phyloP scores from a whole-genome alignment of 768 basidiomycete genomes.

The Coprinellus micaceus region DNA sequence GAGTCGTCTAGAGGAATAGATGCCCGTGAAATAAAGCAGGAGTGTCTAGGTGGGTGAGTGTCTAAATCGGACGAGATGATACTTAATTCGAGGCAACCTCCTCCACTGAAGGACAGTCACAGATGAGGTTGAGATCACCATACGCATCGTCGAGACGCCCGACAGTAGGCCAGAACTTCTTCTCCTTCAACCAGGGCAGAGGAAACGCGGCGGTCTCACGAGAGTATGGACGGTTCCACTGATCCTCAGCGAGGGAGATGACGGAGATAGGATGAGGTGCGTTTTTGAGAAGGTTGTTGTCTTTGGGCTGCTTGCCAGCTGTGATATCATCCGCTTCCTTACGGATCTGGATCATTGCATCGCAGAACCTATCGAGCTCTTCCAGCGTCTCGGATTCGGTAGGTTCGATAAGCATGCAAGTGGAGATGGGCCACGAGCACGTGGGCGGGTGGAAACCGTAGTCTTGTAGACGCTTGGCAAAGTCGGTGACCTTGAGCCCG shows the following conservation, averaged over 20 bases:
- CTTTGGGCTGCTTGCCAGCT: constrained; percentile 81
- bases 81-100: constrained; percentile 45
- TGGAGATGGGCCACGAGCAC: constrained; percentile 96
- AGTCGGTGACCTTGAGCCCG: constrained; percentile 90
- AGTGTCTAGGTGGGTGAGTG: constrained; percentile 11
- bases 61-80: constrained; percentile 20
- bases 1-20: constrained; percentile 51
- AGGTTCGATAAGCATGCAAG: constrained; percentile 96
- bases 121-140: constrained; percentile 89
- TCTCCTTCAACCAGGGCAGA: constrained; percentile 72
- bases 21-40: constrained; percentile 27
- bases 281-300: constrained; percentile 90
- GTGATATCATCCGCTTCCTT: constrained; percentile 87
- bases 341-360: constrained; percentile 97
- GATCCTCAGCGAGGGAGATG: constrained; percentile 63
- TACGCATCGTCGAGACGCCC: constrained; percentile 92
- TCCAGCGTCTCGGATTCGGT: constrained; percentile 94
- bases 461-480: constrained; percentile 95
- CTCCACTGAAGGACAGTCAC: constrained; percentile 84
- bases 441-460: constrained; percentile 97
- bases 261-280: constrained; percentile 87
- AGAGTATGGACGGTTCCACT: constrained; percentile 92
- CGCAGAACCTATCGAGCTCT: constrained; percentile 95
- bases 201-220: constrained; percentile 92
- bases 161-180: constrained; percentile 97